Evolutionary conservation across 2,329 filamentous ascomycete species (phyloP), one percentile per base, ranked within the genome.

Genomic region (Pseudopyrenochaeta lycopersici): DNA sequence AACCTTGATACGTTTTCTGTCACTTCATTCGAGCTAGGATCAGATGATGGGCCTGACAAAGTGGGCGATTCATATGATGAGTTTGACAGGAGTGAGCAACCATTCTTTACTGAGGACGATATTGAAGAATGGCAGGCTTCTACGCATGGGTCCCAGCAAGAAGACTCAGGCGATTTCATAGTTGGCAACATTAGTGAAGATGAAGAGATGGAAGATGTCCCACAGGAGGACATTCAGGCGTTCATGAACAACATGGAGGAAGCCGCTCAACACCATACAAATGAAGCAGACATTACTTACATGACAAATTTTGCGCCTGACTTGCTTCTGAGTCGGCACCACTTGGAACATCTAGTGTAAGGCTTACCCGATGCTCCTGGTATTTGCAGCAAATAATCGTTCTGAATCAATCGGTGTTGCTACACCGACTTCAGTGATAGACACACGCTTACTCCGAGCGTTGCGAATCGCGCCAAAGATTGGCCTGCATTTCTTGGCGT

Each of bases 251-350:
- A 62, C 23, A 41, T 65, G 46, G 47, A 56, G 27, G 53, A 65
- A 9, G 27, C 41, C 3, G 52, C 49, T 10, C 47, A 55, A 7
- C 42, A 53, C 9, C 27, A 46, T 7, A 49, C 50, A 3, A 56
- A 53, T 23, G 51, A 50, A 4, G 23, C 21, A 4, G 64, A 67
- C 18, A 31, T 67, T 5, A 50, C 47, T 15, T 67, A 59, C 33
- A 49, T 65, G 56, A 52, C 48, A 4, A 67, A 65, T n/a, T 65
- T 67, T 27, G 62, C 62, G 12, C 64, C 64, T 21, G 55, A 56
- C 2, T 21, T 67, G 40, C 21, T 67, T 17, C 42, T 62, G 17
- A 30, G n/a, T 42, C 35, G 46, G 9, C 49, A 58, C 18, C 33
- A 58, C 18, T 39, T 62, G 27, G 49, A 43, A 27, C 54, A 58